Conservation (phyloP, 2,329 filamentous ascomycete genomes). For the Arachnomyces sp. region DNA sequence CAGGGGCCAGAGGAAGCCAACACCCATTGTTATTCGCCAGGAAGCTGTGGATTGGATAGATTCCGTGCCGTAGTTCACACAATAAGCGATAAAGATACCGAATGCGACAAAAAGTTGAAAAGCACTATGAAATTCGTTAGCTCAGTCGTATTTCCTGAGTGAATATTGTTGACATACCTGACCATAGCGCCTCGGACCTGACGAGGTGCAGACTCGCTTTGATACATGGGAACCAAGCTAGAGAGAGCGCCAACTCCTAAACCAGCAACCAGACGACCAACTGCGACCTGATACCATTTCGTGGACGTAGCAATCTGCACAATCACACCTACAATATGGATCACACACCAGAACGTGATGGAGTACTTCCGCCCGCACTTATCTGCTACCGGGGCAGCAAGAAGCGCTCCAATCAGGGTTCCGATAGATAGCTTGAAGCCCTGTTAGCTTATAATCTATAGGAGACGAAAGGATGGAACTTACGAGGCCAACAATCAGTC, state of each 20-base stretch:
- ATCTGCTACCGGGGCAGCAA: conserved; percentile 35
- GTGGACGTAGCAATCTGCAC: conserved; percentile 33
- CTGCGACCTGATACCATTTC: conserved; percentile 34
- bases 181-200: conserved; percentile 39
- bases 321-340: conserved; percentile 33
- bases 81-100: conserved; percentile 39
- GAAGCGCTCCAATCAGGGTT: conserved; percentile 34
- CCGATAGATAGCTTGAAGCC: conserved; percentile 33
- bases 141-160: background rate
- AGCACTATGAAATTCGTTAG: conserved; percentile 20
- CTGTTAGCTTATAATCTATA: background rate
- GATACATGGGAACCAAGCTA: conserved; percentile 39
- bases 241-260: conserved; percentile 36
- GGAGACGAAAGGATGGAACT: conserved; percentile 2
- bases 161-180: conserved; percentile 18
- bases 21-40: conserved; percentile 45
- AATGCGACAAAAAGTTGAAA: conserved; percentile 42
- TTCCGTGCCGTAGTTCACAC: conserved; percentile 40
- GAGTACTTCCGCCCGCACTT: conserved; percentile 35
- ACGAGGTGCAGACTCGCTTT: conserved; percentile 36
- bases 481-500: conserved; percentile 36
- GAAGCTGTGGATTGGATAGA: conserved; percentile 28
- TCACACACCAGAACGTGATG: conserved; percentile 30
- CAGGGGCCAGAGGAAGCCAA: conserved; percentile 49
- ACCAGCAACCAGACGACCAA: conserved; percentile 37